A percentile compares a stretch with the other conserved stretches of the same genome.
These are phyloP conservation scores for Pyrenula massariospora DNA, from an alignment of 495 filamentous ascomycete species.

Conservation along the genomic window DNA sequence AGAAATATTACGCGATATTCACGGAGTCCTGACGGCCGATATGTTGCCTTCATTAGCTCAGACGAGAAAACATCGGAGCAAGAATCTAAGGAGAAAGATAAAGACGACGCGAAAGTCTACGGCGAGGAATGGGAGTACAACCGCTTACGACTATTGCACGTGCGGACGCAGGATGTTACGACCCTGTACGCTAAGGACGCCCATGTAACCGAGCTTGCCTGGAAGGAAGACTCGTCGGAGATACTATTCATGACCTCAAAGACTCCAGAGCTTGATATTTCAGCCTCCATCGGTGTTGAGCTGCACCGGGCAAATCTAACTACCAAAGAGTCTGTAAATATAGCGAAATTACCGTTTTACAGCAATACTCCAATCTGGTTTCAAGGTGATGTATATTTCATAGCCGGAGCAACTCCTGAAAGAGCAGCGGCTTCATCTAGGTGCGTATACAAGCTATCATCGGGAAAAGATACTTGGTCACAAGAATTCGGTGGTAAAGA, in stretches of 20 bases:
- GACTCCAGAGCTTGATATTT: slow-evolving; percentile 2
- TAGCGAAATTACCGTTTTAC: neutral
- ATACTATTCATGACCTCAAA: slow-evolving; percentile 2
- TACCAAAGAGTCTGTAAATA: neutral
- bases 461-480: neutral
- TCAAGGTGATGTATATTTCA: neutral
- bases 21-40: slow-evolving; percentile 10
- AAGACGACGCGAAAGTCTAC: slow-evolving; percentile 4
- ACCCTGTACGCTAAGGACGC: neutral
- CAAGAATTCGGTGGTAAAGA: neutral
- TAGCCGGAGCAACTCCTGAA: neutral
- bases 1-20: slow-evolving; percentile 6
- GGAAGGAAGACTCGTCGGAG: slow-evolving; percentile 1
- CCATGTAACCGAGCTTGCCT: slow-evolving; percentile 5
- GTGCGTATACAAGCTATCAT: neutral
- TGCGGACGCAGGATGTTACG: neutral
- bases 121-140: slow-evolving; percentile 5
- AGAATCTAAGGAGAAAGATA: slow-evolving; percentile 2
- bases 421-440: neutral
- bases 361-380: neutral
- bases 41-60: slow-evolving; percentile 14
- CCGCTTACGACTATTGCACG: slow-evolving; percentile 1
- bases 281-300: neutral
- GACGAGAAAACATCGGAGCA: slow-evolving; percentile 6
- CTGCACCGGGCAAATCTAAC: neutral